phyloP scores from a whole-genome alignment of 768 basidiomycete genomes.

The Suillus cothurnatus region DNA sequence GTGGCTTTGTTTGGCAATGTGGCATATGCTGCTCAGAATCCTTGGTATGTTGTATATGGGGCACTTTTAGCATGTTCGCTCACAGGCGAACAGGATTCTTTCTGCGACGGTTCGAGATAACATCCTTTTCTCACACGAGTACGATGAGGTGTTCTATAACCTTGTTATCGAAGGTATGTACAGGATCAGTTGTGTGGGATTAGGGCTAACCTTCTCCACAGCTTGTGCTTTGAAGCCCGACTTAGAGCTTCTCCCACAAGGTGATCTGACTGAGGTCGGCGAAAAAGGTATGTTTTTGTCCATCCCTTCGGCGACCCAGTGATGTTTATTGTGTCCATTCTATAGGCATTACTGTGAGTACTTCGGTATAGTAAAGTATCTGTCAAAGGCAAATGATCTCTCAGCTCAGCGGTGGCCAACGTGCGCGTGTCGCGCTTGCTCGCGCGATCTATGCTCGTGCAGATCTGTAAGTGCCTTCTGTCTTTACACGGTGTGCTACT shows the following conservation, averaged over 20 bases:
- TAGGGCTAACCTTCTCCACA: constrained; percentile 17
- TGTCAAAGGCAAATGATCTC: constrained; percentile 17
- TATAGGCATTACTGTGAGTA: constrained; percentile 58
- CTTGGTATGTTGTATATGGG: constrained; percentile 56
- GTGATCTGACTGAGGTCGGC: constrained; percentile 84
- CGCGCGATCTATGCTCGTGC: constrained; percentile 91
- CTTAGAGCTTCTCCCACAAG: constrained; percentile 74
- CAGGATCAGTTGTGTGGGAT: not conserved
- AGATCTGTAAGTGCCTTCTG: constrained; percentile 60
- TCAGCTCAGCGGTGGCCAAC: constrained; percentile 81
- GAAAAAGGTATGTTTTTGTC: constrained; percentile 62
- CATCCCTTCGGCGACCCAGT: not conserved
- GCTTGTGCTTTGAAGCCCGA: constrained; percentile 89
- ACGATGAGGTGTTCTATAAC: constrained; percentile 83
- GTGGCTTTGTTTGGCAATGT: constrained; percentile 69
- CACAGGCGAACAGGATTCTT: constrained; percentile 60
- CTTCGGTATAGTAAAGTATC: constrained; percentile 5
- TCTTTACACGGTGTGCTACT: not conserved
- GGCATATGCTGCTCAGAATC: constrained; percentile 85
- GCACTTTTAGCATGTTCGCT: not conserved
- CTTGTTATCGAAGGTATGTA: constrained; percentile 72
- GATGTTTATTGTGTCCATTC: not conserved
- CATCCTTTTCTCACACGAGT: constrained; percentile 89
- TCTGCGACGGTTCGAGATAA: constrained; percentile 88
- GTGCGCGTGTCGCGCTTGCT: constrained; percentile 82